phyloP scores from a whole-genome alignment of 1,139 yeast species.

The Saccharomycopsis crataegensis region DNA sequence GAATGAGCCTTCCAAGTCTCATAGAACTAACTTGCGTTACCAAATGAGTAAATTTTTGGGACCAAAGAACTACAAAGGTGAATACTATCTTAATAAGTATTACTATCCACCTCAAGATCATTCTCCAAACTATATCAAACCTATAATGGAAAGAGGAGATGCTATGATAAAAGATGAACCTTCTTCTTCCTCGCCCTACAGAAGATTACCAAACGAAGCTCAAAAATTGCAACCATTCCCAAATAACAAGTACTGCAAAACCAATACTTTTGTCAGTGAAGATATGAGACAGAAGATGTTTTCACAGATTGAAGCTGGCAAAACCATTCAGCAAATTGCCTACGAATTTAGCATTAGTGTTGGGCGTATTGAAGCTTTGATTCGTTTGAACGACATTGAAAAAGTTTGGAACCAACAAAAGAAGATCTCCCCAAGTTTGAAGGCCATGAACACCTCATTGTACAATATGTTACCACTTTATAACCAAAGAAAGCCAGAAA shows the following conservation, averaged over 20 bases:
- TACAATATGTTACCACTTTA: conserved; percentile 78
- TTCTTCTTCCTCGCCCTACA: conserved; percentile 23
- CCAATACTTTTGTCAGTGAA: conserved; percentile 54
- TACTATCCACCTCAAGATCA: conserved; percentile 67
- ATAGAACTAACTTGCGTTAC: conserved; percentile 34
- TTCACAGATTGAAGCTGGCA: conserved; percentile 46
- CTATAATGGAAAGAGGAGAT: conserved; percentile 41
- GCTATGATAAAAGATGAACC: conserved; percentile 28
- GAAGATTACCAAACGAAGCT: conserved; percentile 17
- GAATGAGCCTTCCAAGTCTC: conserved; percentile 36
- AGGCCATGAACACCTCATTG: conserved; percentile 52
- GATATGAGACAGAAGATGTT: conserved; percentile 54
- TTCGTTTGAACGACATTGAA: conserved; percentile 61
- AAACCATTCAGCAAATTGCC: conserved; percentile 68
- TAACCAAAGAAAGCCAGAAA: conserved; percentile 44
- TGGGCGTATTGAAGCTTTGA: conserved; percentile 80
- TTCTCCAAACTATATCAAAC: conserved; percentile 66
- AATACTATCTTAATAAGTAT: conserved; percentile 70
- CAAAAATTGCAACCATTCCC: conserved; percentile 68
- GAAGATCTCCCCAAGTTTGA: conserved; percentile 43
- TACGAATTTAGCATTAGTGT: conserved; percentile 73
- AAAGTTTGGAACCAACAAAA: conserved; percentile 47
- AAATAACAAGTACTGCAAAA: conserved; percentile 57
- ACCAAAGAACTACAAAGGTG: conserved; percentile 77
- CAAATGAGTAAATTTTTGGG: conserved; percentile 43